A percentile compares a stretch with the other conserved stretches of the same genome.
phyloP scores from a whole-genome alignment of 768 basidiomycete genomes.

The Tylopilus balloui region DNA sequence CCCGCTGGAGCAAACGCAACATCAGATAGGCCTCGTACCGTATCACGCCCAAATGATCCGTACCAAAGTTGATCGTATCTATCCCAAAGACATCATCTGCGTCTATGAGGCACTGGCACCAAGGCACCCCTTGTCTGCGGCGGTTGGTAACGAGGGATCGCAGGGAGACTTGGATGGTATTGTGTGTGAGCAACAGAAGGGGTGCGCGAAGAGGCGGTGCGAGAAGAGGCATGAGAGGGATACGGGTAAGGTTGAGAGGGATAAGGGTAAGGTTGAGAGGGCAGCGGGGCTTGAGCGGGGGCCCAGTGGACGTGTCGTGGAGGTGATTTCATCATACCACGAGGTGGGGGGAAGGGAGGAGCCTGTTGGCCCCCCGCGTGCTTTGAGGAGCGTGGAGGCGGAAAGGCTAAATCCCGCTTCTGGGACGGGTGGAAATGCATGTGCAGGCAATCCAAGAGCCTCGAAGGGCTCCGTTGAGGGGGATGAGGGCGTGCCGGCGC shows the following conservation, averaged over 20 bases:
- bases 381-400: constrained; percentile 11
- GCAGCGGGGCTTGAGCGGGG: constrained; percentile 26
- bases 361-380: not conserved
- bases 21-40: constrained; percentile 20
- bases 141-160: constrained; percentile 21
- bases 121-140: constrained; percentile 9
- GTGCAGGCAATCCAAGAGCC: constrained; percentile 22
- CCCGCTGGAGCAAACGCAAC: constrained; percentile 19
- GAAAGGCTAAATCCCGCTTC: constrained; percentile 15
- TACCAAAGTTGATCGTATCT: constrained; percentile 20
- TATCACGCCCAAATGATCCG: constrained; percentile 27
- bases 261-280: constrained; percentile 24
- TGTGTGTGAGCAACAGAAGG: constrained; percentile 5
- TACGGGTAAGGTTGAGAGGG: constrained; percentile 27
- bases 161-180: not conserved
- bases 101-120: constrained; percentile 2
- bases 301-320: constrained; percentile 29
- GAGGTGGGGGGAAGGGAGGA: constrained; percentile 24
- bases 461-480: constrained; percentile 9
- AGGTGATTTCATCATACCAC: constrained; percentile 11
- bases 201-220: constrained; percentile 5
- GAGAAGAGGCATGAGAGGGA: constrained; percentile 17
- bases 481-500: constrained; percentile 8
- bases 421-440: constrained; percentile 25
- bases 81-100: constrained; percentile 13